phyloP scores from a whole-genome alignment of 768 basidiomycete genomes.

The Suillus subaureus region DNA sequence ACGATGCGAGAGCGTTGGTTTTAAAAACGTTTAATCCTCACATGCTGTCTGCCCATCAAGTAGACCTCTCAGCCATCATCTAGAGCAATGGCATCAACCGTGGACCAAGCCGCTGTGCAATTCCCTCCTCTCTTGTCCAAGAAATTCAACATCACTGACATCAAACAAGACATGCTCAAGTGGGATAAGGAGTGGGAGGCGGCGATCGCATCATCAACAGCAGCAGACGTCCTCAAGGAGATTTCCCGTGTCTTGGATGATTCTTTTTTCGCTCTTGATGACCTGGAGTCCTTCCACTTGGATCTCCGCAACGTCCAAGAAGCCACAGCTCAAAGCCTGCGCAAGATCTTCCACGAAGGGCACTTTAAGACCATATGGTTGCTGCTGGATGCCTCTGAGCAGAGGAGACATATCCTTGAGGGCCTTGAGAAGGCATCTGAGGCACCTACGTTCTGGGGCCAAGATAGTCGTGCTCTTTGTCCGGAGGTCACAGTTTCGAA shows the following conservation, averaged over 20 bases:
- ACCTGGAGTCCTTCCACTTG: background rate
- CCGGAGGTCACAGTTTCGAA: conserved; percentile 19
- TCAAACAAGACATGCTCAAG: conserved; percentile 14
- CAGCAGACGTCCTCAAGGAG: conserved; percentile 15
- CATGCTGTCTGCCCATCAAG: background rate
- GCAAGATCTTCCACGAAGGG: background rate
- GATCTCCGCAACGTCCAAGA: background rate
- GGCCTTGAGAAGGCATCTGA: conserved; percentile 17
- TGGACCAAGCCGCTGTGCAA: background rate
- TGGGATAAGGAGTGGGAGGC: conserved; percentile 28
- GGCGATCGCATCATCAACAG: conserved; percentile 10
- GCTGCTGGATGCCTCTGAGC: conserved; percentile 17
- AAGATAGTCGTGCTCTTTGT: conserved; percentile 20
- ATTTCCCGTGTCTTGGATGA: conserved; percentile 5
- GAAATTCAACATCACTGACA: conserved; percentile 5
- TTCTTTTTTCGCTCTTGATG: background rate
- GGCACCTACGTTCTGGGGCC: background rate
- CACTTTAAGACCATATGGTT: conserved; percentile 19
- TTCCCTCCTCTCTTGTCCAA: background rate
- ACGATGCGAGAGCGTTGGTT: background rate
- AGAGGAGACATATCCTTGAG: conserved; percentile 17
- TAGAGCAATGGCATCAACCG: background rate
- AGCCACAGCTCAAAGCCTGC: background rate
- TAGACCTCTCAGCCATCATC: background rate
- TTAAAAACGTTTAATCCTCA: background rate